These are phyloP conservation scores for Fonsecaea pedrosoi DNA, from an alignment of 2,329 filamentous ascomycete genomes.

Conservation along the genomic window DNA sequence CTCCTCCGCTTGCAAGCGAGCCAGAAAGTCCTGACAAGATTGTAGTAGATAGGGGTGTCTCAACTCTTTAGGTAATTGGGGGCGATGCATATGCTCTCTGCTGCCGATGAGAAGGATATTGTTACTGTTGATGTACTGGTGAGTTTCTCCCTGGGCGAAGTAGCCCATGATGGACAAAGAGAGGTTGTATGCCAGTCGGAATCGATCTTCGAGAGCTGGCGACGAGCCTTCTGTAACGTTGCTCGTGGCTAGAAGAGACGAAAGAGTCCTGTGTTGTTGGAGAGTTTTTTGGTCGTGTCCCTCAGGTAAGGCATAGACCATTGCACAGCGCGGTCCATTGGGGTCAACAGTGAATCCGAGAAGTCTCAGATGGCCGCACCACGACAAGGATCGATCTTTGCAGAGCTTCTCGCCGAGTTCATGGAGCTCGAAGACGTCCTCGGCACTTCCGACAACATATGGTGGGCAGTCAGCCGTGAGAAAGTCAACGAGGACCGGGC, in stretches of 20 bases:
- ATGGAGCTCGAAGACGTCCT: slow-evolving; percentile 38
- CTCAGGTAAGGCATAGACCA: slow-evolving; percentile 40
- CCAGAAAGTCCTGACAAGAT: slow-evolving; percentile 39
- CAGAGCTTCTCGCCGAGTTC: slow-evolving; percentile 36
- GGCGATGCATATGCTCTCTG: slow-evolving; percentile 31
- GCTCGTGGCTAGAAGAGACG: slow-evolving; percentile 37
- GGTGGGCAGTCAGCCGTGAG: slow-evolving; percentile 34
- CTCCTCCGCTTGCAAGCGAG: slow-evolving; percentile 41
- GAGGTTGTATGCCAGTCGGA: slow-evolving; percentile 66
- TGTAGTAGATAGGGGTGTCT: slow-evolving; percentile 37
- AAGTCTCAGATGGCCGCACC: slow-evolving; percentile 48
- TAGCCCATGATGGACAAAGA: slow-evolving; percentile 63
- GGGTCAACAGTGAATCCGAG: slow-evolving; percentile 46
- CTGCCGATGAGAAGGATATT: slow-evolving; percentile 64
- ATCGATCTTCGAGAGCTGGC: slow-evolving; percentile 64
- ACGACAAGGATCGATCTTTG: slow-evolving; percentile 34
- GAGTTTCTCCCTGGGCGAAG: slow-evolving; percentile 62
- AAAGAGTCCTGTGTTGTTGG: slow-evolving; percentile 38
- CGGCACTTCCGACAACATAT: slow-evolving; percentile 35
- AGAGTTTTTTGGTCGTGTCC: slow-evolving; percentile 34
- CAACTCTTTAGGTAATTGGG: slow-evolving; percentile 47
- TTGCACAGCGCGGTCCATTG: slow-evolving; percentile 36
- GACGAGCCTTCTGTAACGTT: slow-evolving; percentile 47
- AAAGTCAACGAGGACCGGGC: slow-evolving; percentile 38
- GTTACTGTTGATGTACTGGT: slow-evolving; percentile 70